phyloP scores from a whole-genome alignment of 257 asterid species.

The Solanum corneliomulleri region DNA sequence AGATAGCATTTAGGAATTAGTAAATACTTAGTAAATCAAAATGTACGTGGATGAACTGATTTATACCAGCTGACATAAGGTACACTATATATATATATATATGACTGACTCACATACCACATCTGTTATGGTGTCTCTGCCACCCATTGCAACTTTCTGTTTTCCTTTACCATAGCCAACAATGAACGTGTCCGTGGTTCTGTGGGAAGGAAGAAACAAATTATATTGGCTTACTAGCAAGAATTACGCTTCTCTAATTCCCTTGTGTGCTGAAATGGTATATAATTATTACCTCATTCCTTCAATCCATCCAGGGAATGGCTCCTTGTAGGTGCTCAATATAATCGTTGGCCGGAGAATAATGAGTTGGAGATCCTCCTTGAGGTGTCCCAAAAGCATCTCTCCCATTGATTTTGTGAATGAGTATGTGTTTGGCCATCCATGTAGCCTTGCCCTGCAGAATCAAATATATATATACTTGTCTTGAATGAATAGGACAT shows the following conservation, averaged over 20 bases:
- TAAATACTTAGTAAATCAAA: background rate
- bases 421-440: background rate
- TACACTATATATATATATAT: background rate
- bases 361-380: background rate
- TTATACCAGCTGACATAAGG: background rate
- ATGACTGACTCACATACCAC: background rate
- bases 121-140: background rate
- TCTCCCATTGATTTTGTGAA: background rate
- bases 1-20: background rate
- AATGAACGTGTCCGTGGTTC: background rate
- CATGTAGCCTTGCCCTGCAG: background rate
- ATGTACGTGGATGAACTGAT: background rate
- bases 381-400: background rate
- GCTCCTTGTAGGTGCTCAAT: background rate
- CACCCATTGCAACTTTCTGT: background rate
- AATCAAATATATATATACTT: background rate
- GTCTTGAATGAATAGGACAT: background rate
- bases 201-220: background rate
- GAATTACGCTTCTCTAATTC: background rate
- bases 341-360: background rate
- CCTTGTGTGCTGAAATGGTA: background rate
- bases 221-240: background rate
- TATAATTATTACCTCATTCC: background rate
- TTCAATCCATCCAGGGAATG: background rate
- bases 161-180: background rate